Evolutionary conservation across 331 rosid species (phyloP).

Genomic region (Stylosanthes scabra): DNA sequence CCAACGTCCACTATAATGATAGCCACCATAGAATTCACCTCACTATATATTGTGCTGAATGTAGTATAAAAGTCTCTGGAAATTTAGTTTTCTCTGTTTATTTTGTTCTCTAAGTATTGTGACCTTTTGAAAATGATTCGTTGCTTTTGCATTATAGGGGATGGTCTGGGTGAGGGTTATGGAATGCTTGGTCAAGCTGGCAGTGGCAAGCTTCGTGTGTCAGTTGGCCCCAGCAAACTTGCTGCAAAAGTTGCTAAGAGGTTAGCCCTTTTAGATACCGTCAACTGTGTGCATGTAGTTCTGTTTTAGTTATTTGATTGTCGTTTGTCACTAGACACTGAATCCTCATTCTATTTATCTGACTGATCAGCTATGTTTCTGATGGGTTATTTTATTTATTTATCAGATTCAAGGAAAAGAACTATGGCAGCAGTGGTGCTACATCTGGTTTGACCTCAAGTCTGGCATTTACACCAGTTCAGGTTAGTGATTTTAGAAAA

Average conservation of each 20-base stretch:
- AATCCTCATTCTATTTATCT: not conserved
- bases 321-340: not conserved
- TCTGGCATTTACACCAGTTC: slow-evolving; percentile 82
- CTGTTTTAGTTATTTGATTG: slow-evolving; percentile 8
- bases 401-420: slow-evolving; percentile 74
- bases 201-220: slow-evolving; percentile 83
- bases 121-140: not conserved
- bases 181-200: slow-evolving; percentile 95
- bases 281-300: not conserved
- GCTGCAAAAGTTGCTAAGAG: slow-evolving; percentile 77
- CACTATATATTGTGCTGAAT: too few species aligned
- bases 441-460: slow-evolving; percentile 79
- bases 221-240: slow-evolving; percentile 70
- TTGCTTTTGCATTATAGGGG: slow-evolving; percentile 25
- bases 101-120: not conserved
- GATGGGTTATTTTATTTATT: not conserved
- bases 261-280: slow-evolving; percentile 44
- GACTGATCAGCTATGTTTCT: not conserved
- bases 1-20: too few species aligned
- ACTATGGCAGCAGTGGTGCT: slow-evolving; percentile 76
- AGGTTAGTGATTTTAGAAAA: slow-evolving; percentile 43
- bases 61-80: not conserved
- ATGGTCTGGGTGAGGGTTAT: slow-evolving; percentile 82
- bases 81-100: not conserved
- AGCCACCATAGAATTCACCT: too few species aligned